These are phyloP conservation scores for Alnus glutinosa DNA, from an alignment of 306 rosid genomes.

Conservation along the genomic window DNA sequence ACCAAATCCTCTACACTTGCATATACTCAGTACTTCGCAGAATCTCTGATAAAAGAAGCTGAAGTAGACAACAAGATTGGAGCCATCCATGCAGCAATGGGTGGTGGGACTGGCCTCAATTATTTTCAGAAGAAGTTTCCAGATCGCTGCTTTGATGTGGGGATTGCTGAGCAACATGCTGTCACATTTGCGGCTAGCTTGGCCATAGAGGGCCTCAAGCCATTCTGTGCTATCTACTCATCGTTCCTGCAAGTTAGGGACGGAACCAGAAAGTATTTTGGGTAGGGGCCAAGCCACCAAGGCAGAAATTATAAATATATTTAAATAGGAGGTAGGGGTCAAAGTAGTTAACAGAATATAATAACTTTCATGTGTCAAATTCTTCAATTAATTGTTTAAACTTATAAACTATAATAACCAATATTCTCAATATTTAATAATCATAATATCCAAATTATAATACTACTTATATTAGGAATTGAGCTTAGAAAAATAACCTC, in stretches of 20 bases:
- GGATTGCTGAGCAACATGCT: conserved; percentile 94
- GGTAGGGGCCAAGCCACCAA: too few species aligned
- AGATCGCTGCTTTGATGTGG: conserved; percentile 85
- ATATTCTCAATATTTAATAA: too few species aligned
- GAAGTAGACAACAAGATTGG: conserved; percentile 71
- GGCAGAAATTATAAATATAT: too few species aligned
- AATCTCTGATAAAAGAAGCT: conserved; percentile 86
- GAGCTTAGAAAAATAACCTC: too few species aligned
- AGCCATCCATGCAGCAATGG: conserved; percentile 98
- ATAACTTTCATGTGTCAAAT: too few species aligned
- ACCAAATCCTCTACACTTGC: conserved; percentile 62
- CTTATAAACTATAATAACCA: too few species aligned
- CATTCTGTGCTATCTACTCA: conserved; percentile 88
- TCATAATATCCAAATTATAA: too few species aligned
- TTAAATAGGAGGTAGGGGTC: too few species aligned
- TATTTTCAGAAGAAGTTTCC: conserved; percentile 87
- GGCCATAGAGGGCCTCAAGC: conserved; percentile 92
- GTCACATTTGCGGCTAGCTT: conserved; percentile 96
- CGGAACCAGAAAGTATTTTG: too few species aligned
- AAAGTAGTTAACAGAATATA: too few species aligned
- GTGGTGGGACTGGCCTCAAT: conserved; percentile 89
- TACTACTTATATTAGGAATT: too few species aligned
- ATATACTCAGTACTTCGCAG: conserved; percentile 81
- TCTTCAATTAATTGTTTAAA: too few species aligned
- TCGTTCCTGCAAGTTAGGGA: conserved; percentile 61